Evolutionary conservation across 2,329 filamentous ascomycete genomes (phyloP), one percentile per base, ranked within the genome.

Genomic region (Colletotrichum australisinense): DNA sequence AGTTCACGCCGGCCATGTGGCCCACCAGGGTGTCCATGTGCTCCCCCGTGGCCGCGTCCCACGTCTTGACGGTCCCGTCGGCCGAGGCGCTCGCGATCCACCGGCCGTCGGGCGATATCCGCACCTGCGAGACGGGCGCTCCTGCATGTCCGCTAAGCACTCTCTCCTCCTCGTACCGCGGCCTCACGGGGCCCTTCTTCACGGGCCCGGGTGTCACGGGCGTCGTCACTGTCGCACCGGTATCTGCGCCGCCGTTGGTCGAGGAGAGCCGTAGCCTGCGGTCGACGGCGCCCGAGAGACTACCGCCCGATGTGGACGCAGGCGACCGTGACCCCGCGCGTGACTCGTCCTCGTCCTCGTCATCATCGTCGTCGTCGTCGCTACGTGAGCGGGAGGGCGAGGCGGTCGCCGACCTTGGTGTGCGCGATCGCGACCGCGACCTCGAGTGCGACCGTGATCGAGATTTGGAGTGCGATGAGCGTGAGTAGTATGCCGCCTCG

Each of bases 21-120:
- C 95, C 97, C 79, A 98, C 94, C 28, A 99, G 90, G 0, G 95
- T 98, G 78, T 98, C 94, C 80, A 96, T 91, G 74, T 97, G 92
- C 69, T 88, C 89, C 60, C 95, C 96, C 0, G 93, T 95, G 0
- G 84, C 82, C 1, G 94, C 92, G 80, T 95, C 91, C 95, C 97
- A 99, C 72, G 98, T 92, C 83, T 97, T 97, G 80, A 98, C 90
- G 8, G 95, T 97, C 67, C 91, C 93, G 84, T 99, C 97, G 24
- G 96, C 95, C 42, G 95, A 97, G 65, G 93, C 93, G 75, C 93
- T 97, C 24, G 97, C 97, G 76, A 99, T 94, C 91, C 94, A 97
- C 38, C 90, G 89, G 5, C 95, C 95, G 83, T 98, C 93, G 0
- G 96, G 97, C 1, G 95, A 98, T 83, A 98, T 97, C 78, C 94